Percentiles rank a stretch among this genome's conserved stretches.
phyloP scores from a whole-genome alignment of 1,284 basidiomycete species.

The Gomphus sp. region DNA sequence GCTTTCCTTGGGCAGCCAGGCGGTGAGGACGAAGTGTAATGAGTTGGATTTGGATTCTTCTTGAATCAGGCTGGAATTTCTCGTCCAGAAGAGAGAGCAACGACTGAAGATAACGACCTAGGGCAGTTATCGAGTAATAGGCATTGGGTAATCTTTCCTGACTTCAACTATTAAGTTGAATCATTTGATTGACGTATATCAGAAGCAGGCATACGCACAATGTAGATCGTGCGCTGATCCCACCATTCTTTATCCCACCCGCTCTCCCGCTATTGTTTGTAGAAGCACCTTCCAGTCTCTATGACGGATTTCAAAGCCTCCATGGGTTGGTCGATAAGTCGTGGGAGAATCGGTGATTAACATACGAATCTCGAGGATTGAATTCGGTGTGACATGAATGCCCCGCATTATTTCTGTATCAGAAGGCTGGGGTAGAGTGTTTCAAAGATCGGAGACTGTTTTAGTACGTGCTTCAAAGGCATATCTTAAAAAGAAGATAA shows the following conservation, averaged over 20 bases:
- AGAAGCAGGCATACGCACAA: conserved; percentile 33
- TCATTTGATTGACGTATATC: neutral
- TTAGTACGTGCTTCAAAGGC: conserved; percentile 26
- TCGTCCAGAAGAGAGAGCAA: conserved; percentile 18
- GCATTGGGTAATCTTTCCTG: conserved; percentile 63
- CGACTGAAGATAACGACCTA: conserved; percentile 38
- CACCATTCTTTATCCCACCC: conserved; percentile 39
- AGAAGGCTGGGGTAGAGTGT: conserved; percentile 21
- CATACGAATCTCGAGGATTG: conserved; percentile 51
- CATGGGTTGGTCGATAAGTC: conserved; percentile 22
- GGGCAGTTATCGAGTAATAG: conserved; percentile 36
- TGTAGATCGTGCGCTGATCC: conserved; percentile 54
- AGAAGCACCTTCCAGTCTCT: conserved; percentile 31
- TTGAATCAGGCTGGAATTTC: neutral
- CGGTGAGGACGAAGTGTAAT: conserved; percentile 51
- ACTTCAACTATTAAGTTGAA: neutral
- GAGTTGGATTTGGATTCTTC: conserved; percentile 31
- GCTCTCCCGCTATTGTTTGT: conserved; percentile 19
- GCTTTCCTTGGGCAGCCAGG: conserved; percentile 41
- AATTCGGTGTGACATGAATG: conserved; percentile 34
- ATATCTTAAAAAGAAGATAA: conserved; percentile 8
- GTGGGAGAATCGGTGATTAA: conserved; percentile 31
- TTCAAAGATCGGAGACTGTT: conserved; percentile 26
- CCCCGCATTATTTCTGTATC: conserved; percentile 36
- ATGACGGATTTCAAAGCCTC: conserved; percentile 50